Evolutionary conservation across 2,329 filamentous ascomycete genomes (phyloP).

Genomic region (Nemania sp.): DNA sequence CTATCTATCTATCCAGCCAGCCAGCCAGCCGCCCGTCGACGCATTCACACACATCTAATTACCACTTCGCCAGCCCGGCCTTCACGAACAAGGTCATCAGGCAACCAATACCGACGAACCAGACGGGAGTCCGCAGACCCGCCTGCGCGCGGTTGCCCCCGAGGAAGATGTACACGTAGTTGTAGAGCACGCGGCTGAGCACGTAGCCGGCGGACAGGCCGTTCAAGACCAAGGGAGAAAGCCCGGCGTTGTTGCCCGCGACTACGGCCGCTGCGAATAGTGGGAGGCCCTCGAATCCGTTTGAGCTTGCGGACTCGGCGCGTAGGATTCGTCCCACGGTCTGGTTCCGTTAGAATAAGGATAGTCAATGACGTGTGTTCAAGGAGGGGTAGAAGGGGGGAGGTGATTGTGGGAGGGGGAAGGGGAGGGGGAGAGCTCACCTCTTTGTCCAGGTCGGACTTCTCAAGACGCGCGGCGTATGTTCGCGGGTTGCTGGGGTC

Average conservation of each 20-base stretch:
- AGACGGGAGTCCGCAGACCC: conserved; percentile 30
- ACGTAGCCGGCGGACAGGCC: conserved; percentile 31
- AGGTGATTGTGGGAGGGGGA: no score
- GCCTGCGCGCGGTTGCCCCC: conserved; percentile 31
- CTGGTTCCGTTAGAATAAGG: no score
- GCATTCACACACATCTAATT: neutral
- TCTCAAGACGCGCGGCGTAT: conserved; percentile 30
- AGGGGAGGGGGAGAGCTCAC: conserved; percentile 29
- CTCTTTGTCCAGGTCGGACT: conserved; percentile 35
- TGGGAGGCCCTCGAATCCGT: conserved; percentile 38
- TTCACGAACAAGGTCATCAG: conserved; percentile 33
- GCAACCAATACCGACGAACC: conserved; percentile 26
- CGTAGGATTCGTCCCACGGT: conserved; percentile 30
- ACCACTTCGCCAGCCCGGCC: conserved; percentile 29
- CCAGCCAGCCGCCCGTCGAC: conserved; percentile 1
- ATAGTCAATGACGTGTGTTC: no score
- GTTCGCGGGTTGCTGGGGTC: conserved; percentile 34
- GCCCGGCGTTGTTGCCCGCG: conserved; percentile 33
- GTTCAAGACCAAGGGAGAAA: conserved; percentile 30
- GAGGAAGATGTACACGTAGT: conserved; percentile 36
- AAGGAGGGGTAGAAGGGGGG: no score
- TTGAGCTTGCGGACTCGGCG: conserved; percentile 35
- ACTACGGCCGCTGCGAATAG: conserved; percentile 37
- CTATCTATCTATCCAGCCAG: no score
- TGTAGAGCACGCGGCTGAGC: conserved; percentile 33